Evolutionary conservation across 176 grass and related monocot genomes (phyloP), one percentile per base, ranked within the genome.

Genomic region (Coix lacrymajobi): DNA sequence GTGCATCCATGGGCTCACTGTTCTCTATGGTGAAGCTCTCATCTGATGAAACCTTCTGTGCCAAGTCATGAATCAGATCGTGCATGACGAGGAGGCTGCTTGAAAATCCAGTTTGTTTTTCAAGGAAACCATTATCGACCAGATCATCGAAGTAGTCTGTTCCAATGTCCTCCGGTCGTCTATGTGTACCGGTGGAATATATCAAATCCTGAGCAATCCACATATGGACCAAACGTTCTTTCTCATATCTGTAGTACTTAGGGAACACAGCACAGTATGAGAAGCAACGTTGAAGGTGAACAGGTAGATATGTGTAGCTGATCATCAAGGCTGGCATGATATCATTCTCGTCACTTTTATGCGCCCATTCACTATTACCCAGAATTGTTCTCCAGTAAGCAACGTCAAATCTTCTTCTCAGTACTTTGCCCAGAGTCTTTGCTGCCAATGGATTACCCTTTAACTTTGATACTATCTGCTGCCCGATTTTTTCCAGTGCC

Each of bases 381-480:
- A 41, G 15, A 49, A 90, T 26, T 56, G 13, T 64, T 9, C 0
- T 73, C 88, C 88, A 90, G 43, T 86, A 28, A 0, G 20, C 80
- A 52, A 26, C 72, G 10, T 78, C 73, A 17, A 71, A 8, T 28
- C 41, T 90, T 5, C 29, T 73, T 64, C 6, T 86, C 57, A 90
- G 57, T 22, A 83, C 4, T 36, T 61, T 66, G 20, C 84, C 88
- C 0, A 90, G 37, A 41, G 19, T 66, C 67, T 90, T 90, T 48
- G 84, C 88, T 40, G 88, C 88, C 19, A 90, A 86, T 26, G 88
- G 88, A 22, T 71, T 61, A 7, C 83, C 83, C 8, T 81, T 71
- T 33, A 90, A 26, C 51, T 38, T 82, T 10, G 38, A 15, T 28
- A 37, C 71, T 77, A 90, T 90, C 14, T 48, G 1, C 24, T 22